Conservation (phyloP, 169 alveolate species). For the Plasmodium malariae region DNA sequence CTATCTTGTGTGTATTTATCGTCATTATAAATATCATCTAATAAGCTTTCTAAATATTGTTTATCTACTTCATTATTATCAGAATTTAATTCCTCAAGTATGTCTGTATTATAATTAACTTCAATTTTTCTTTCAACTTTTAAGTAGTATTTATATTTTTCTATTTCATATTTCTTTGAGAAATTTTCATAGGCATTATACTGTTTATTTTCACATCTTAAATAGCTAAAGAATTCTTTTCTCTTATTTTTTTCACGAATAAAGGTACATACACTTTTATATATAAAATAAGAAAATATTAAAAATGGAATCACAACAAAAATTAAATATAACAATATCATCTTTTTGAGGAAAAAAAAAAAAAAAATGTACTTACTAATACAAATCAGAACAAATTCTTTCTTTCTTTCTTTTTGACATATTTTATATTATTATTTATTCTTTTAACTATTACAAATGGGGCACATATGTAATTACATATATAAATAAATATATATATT, state of each 20-base stretch:
- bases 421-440: background rate
- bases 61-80: constrained; percentile 38
- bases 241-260: constrained; percentile 54
- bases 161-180: constrained; percentile 64
- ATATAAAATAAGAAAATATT: constrained; percentile 49
- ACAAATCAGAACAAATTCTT: background rate
- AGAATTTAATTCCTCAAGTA: constrained; percentile 29
- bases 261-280: constrained; percentile 44
- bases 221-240: constrained; percentile 49
- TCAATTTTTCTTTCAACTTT: constrained; percentile 44
- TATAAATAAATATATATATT: no score
- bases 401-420: constrained; percentile 6
- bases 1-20: constrained; percentile 22
- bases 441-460: background rate
- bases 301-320: constrained; percentile 71
- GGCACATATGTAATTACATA: background rate
- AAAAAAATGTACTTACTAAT: background rate
- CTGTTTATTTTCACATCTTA: constrained; percentile 38
- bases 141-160: constrained; percentile 52
- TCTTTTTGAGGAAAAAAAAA: constrained; percentile 8
- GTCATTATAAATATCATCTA: constrained; percentile 64
- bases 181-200: constrained; percentile 36
- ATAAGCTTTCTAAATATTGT: constrained; percentile 48
- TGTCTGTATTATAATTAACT: constrained; percentile 40
- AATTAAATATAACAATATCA: constrained; percentile 49